Evolutionary conservation across 345 rosid genomes (phyloP).

Genomic region (Passiflora organensis): DNA sequence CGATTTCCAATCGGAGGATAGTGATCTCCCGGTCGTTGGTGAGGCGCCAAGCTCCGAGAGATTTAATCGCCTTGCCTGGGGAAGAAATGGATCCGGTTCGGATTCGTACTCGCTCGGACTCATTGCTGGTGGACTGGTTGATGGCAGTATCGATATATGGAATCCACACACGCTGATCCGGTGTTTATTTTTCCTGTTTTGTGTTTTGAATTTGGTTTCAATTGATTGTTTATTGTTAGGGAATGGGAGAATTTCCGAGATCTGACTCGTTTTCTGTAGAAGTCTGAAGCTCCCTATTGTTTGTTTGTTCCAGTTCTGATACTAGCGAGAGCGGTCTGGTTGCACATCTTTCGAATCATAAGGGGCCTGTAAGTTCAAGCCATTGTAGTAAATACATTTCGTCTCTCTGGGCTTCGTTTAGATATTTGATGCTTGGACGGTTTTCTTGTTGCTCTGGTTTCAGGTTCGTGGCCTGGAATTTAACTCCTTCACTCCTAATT

Average conservation of each 20-base stretch:
- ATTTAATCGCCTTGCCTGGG: slow-evolving; percentile 92
- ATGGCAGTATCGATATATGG: slow-evolving; percentile 87
- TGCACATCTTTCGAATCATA: slow-evolving; percentile 76
- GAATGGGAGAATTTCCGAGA: not conserved
- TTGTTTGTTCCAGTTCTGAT: slow-evolving; percentile 45
- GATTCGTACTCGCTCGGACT: slow-evolving; percentile 74
- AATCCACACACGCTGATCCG: slow-evolving; percentile 72
- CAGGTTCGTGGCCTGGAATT: slow-evolving; percentile 99
- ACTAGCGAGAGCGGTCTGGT: slow-evolving; percentile 54
- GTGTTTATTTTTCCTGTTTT: slow-evolving; percentile 28
- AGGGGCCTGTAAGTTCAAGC: slow-evolving; percentile 79
- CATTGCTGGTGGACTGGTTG: slow-evolving; percentile 94
- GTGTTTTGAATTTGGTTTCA: not conserved
- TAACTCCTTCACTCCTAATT: slow-evolving; percentile 63
- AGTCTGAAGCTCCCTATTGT: not conserved
- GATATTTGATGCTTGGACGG: slow-evolving; percentile 6
- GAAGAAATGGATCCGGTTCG: slow-evolving; percentile 76
- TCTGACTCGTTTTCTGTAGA: no score
- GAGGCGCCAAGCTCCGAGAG: slow-evolving; percentile 87
- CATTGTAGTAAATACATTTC: slow-evolving; percentile 10
- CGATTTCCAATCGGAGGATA: slow-evolving; percentile 92
- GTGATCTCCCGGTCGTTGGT: slow-evolving; percentile 63
- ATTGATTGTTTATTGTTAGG: no score
- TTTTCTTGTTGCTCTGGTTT: slow-evolving; percentile 14
- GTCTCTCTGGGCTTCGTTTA: not conserved